These are phyloP conservation scores for Colletotrichum salicis DNA, from an alignment of 2,329 filamentous ascomycete genomes.

Conservation along the genomic window DNA sequence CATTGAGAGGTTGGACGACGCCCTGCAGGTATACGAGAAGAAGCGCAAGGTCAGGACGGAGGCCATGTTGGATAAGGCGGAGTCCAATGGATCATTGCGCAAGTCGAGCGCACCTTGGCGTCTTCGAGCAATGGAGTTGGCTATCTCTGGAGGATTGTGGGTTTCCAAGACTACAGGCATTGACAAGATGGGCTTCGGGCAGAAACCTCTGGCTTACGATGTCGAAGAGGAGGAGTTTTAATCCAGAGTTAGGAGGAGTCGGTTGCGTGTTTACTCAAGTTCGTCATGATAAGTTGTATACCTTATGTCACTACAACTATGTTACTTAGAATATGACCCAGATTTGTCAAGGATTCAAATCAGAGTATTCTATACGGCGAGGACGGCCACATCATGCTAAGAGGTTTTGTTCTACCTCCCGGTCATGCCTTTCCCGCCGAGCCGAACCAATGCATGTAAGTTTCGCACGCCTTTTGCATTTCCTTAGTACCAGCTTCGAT, in stretches of 20 bases:
- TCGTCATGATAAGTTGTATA: too few relatives aligned
- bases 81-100: constrained; percentile 15
- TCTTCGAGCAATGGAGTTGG: constrained; percentile 14
- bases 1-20: neutral
- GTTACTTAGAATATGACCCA: too few relatives aligned
- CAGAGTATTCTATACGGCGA: too few relatives aligned
- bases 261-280: neutral
- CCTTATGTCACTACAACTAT: too few relatives aligned
- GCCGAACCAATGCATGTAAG: constrained; percentile 57
- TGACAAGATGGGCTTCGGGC: constrained; percentile 16
- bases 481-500: constrained; percentile 58
- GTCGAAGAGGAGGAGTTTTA: constrained; percentile 17
- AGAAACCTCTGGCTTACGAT: constrained; percentile 28
- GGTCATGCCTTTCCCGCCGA: constrained; percentile 55
- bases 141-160: constrained; percentile 21
- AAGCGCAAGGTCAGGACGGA: constrained; percentile 21
- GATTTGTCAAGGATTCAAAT: too few relatives aligned
- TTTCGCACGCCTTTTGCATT: constrained; percentile 61
- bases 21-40: constrained; percentile 5
- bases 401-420: neutral
- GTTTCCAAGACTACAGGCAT: constrained; percentile 17
- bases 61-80: constrained; percentile 12
- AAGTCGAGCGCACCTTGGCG: constrained; percentile 26
- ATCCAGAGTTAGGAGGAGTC: neutral
- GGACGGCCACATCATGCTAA: neutral